Evolutionary conservation across 805 yeast genomes (phyloP), one percentile per base, ranked within the genome.

Genomic region (Hanseniaspora lachancei): DNA sequence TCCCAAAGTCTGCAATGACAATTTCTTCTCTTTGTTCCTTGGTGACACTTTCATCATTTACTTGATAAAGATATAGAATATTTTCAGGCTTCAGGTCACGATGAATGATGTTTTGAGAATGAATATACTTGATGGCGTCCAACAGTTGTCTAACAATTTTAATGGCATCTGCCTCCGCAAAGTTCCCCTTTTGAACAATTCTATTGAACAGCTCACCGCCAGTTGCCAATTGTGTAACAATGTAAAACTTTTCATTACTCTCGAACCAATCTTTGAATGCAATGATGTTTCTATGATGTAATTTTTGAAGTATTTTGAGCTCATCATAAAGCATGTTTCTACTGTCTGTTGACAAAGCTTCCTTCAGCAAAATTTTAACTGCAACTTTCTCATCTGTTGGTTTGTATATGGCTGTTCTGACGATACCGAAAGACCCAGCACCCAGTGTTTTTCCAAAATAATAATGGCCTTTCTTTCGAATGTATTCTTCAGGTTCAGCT

Each of bases 161-260:
- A 12, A 86, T 82, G 1, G 97, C 97, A 66, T 89, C 96, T 59
- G 74, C 75, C 67, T 91, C 98, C 5, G 96, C 86, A 69, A 88
- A 91, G 55, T 82, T 77, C 15, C 97, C 96, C 63, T 81, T 74
- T 49, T 79, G 73, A 42, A 89, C 77, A 59, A 91, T 88, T 54
- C 97, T 73, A 59, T 89, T 96, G 65, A 91, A 91, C 57, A 91
- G 72, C 68, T 91, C 98, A 51, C 98, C 98, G 34, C 98, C 98
- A 1, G 89, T 84, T 24, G 97, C 97, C 64, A 91, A 73, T 68
- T 91, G 96, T 2, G 97, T 91, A 20, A 88, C 96, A 57, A 91
- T 84, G 66, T 87, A 91, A 69, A 86, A 89, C 71, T 91, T 91
- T 63, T 89, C 96, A 67, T 79, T 84, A 32, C 88, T 79, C 71